Conservation (phyloP, 441 rosid genomes). For the Rhodomyrtus psidioides region DNA sequence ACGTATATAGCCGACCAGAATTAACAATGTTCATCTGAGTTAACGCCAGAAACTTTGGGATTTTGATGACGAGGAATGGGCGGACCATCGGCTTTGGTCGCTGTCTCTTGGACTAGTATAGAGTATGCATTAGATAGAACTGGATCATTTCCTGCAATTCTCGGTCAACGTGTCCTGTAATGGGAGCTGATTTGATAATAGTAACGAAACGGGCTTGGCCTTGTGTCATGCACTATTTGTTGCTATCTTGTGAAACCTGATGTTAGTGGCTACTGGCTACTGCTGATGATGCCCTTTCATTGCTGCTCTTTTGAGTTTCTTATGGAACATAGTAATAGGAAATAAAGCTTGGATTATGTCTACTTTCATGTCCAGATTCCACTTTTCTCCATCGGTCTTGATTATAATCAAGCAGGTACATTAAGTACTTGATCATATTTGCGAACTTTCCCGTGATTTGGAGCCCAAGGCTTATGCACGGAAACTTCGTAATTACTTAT, state of each 20-base stretch:
- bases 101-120: background rate
- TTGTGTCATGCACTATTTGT: background rate
- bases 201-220: background rate
- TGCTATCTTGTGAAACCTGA: background rate
- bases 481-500: background rate
- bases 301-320: background rate
- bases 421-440: background rate
- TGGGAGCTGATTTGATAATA: background rate
- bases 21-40: slow-evolving; percentile 58
- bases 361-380: background rate
- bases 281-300: background rate
- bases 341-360: background rate
- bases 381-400: background rate
- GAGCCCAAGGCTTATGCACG: background rate
- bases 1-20: slow-evolving; percentile 85
- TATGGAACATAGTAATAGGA: background rate
- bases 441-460: background rate
- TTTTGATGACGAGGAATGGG: background rate
- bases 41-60: background rate
- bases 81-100: background rate
- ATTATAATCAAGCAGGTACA: background rate
- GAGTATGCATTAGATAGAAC: background rate
- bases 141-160: background rate
- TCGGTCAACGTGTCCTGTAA: background rate
- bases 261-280: background rate